phyloP scores from a whole-genome alignment of 176 grass and related monocot species.

The Musa itinerans region DNA sequence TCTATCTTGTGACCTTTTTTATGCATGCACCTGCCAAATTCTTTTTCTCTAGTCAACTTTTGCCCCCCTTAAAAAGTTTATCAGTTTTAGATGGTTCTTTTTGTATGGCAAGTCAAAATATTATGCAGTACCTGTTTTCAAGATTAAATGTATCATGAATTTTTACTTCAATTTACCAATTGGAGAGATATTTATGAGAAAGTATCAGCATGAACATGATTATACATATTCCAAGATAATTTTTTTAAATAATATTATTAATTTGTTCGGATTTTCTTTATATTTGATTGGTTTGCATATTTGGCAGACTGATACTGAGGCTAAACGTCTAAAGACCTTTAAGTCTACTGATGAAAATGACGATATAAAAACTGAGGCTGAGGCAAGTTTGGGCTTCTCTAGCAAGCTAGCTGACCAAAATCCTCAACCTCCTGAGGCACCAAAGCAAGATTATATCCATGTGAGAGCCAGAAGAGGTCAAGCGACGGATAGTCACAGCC shows the following conservation, averaged over 20 bases:
- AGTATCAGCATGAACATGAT: too few species aligned
- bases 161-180: neutral
- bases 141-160: neutral
- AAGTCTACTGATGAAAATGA: slow-evolving; percentile 50
- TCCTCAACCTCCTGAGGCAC: slow-evolving; percentile 33
- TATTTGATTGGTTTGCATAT: slow-evolving; percentile 15
- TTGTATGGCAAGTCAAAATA: neutral
- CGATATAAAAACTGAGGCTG: slow-evolving; percentile 44
- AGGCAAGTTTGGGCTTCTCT: slow-evolving; percentile 42
- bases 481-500: slow-evolving; percentile 93
- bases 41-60: neutral
- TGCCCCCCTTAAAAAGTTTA: neutral
- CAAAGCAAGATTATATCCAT: slow-evolving; percentile 94
- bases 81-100: neutral
- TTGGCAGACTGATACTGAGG: slow-evolving; percentile 54
- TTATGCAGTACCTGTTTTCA: neutral
- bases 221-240: too few species aligned
- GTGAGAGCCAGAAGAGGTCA: slow-evolving; percentile 92
- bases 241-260: too few species aligned
- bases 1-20: neutral
- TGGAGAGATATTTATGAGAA: too few species aligned
- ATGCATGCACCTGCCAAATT: neutral
- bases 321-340: slow-evolving; percentile 46
- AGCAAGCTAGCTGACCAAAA: slow-evolving; percentile 50
- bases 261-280: neutral